A percentile compares a stretch with the other conserved stretches of the same genome.
phyloP scores from a whole-genome alignment of 2,329 filamentous ascomycete species.

The Penicillium olsonii region DNA sequence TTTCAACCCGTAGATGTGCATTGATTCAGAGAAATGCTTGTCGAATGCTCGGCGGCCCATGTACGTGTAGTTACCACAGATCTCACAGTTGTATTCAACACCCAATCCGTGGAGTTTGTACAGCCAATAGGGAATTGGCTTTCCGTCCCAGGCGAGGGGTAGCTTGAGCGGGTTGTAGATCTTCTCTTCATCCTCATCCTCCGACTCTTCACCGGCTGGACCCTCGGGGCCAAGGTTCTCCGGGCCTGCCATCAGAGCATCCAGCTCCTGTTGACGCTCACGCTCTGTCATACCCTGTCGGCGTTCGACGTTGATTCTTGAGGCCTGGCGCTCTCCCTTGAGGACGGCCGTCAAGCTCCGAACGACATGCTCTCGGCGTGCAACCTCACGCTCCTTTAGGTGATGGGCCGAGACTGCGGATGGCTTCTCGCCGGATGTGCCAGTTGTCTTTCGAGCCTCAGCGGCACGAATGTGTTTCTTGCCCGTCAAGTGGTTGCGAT shows the following conservation, averaged over 20 bases:
- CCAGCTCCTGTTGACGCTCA: slow-evolving; percentile 90
- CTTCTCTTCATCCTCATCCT: slow-evolving; percentile 77
- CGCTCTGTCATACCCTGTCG: slow-evolving; percentile 97
- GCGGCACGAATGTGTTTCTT: slow-evolving; percentile 92
- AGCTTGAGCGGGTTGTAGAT: slow-evolving; percentile 97
- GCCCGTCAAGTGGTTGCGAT: slow-evolving; percentile 82
- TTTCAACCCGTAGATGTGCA: slow-evolving; percentile 91
- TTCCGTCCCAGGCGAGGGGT: slow-evolving; percentile 95
- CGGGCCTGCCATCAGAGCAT: slow-evolving; percentile 72
- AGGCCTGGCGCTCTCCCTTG: slow-evolving; percentile 84
- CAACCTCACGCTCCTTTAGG: slow-evolving; percentile 85
- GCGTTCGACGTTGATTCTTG: slow-evolving; percentile 90
- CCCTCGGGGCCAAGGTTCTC: slow-evolving; percentile 41
- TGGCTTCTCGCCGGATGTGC: slow-evolving; percentile 40
- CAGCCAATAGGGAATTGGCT: slow-evolving; percentile 98
- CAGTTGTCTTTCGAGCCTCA: slow-evolving; percentile 58
- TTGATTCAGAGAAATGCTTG: slow-evolving; percentile 95
- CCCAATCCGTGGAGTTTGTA: slow-evolving; percentile 96
- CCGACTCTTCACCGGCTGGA: slow-evolving; percentile 61
- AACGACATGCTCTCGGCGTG: slow-evolving; percentile 82
- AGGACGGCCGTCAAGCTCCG: slow-evolving; percentile 78
- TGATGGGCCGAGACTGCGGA: slow-evolving; percentile 41
- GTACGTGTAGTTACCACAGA: slow-evolving; percentile 98
- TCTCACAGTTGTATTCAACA: slow-evolving; percentile 92
- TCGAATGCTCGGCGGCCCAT: slow-evolving; percentile 95